Conservation (phyloP, 768 basidiomycete genomes). For the Cyclocybe aegerita region DNA sequence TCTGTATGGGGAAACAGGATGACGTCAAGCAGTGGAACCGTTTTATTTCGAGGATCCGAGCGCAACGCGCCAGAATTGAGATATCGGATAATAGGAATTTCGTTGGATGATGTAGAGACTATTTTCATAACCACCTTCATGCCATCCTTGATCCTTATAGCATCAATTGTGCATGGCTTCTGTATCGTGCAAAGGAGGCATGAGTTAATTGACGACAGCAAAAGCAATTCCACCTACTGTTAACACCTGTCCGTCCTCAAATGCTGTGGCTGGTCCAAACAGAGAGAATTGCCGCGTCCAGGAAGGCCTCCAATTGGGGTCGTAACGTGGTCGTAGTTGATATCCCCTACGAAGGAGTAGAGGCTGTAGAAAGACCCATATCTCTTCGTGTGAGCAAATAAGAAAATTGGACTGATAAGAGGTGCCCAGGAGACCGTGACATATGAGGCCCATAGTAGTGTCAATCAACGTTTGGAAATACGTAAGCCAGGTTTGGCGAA, state of each 20-base stretch:
- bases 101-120: not conserved
- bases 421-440: too few species aligned
- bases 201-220: too few species aligned
- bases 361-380: constrained; percentile 3
- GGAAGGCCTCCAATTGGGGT: constrained; percentile 18
- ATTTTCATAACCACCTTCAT: not conserved
- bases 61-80: not conserved
- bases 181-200: too few species aligned
- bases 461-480: too few species aligned
- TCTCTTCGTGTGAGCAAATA: not conserved
- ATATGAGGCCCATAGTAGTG: too few species aligned
- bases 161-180: not conserved
- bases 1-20: not conserved
- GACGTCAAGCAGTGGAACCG: not conserved
- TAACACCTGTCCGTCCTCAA: too few species aligned
- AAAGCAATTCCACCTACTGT: too few species aligned
- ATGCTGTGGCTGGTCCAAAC: too few species aligned
- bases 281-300: constrained; percentile 4
- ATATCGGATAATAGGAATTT: not conserved
- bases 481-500: too few species aligned
- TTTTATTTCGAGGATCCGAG: not conserved
- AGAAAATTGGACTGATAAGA: too few species aligned
- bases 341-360: constrained; percentile 12
- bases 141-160: not conserved
- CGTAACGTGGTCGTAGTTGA: constrained; percentile 16